These are phyloP conservation scores for Kandelia obovata DNA, from an alignment of 345 rosid genomes.

Conservation along the genomic window DNA sequence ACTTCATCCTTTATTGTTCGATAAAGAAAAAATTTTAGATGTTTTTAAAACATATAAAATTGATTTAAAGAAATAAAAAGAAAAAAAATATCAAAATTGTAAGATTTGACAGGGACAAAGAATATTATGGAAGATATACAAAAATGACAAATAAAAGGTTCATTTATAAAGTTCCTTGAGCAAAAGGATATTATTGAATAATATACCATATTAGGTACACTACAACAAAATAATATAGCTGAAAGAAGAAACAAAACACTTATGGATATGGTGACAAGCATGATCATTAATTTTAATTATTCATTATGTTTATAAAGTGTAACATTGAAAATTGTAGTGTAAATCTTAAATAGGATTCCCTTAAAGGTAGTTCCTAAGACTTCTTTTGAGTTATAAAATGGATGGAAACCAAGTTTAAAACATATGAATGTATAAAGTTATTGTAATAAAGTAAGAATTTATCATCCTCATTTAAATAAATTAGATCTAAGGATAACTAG, in stretches of 20 bases:
- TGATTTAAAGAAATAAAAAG: too few species aligned
- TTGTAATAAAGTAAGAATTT: background rate
- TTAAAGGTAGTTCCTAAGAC: background rate
- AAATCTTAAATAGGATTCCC: background rate
- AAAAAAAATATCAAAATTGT: too few species aligned
- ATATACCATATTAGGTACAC: conserved; percentile 1
- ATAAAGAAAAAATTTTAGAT: too few species aligned
- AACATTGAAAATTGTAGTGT: background rate
- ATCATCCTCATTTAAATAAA: background rate
- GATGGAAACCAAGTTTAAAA: conserved; percentile 10
- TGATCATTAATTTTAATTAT: background rate
- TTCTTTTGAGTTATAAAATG: conserved; percentile 8
- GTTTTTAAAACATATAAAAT: too few species aligned
- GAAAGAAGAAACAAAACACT: background rate
- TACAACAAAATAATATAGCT: background rate
- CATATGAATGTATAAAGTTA: background rate
- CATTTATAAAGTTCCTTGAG: conserved; percentile 4
- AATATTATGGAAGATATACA: too few species aligned
- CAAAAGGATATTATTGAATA: background rate
- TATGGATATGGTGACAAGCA: background rate
- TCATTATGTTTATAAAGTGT: background rate
- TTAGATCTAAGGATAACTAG: too few species aligned
- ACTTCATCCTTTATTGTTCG: background rate
- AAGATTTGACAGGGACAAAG: too few species aligned
- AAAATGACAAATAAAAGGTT: too few species aligned